Evolutionary conservation across 345 rosid genomes (phyloP).

Genomic region (Gossypium mustelinum): DNA sequence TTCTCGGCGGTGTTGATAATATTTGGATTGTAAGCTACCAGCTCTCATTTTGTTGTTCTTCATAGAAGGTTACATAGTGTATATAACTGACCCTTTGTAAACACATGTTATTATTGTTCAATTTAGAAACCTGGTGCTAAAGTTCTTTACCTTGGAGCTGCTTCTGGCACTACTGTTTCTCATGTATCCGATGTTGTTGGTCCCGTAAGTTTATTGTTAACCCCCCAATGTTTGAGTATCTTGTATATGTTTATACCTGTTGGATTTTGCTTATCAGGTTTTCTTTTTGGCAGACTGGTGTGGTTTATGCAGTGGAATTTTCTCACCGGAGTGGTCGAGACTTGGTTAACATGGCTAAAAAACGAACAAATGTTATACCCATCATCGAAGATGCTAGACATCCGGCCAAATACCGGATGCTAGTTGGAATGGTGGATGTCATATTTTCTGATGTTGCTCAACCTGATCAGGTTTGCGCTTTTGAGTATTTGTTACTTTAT

Average conservation of each 20-base stretch:
- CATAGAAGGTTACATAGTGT: background rate
- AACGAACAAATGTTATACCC: conserved; percentile 87
- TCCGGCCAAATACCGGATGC: conserved; percentile 95
- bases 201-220: conserved; percentile 50
- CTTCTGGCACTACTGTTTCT: conserved; percentile 96
- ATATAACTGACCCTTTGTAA: background rate
- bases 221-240: background rate
- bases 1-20: conserved; percentile 95
- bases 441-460: conserved; percentile 99
- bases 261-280: background rate
- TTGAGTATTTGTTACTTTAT: background rate
- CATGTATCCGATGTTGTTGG: conserved; percentile 96
- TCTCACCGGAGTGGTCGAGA: conserved; percentile 97
- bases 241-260: background rate
- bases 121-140: conserved; percentile 88
- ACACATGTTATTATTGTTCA: background rate
- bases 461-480: conserved; percentile 83
- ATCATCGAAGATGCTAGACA: conserved; percentile 98
- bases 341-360: conserved; percentile 97
- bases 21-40: conserved; percentile 71
- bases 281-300: conserved; percentile 51
- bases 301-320: conserved; percentile 94
- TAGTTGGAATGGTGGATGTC: conserved; percentile 98
- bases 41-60: background rate
- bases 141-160: conserved; percentile 96